Percentiles rank a stretch among this genome's conserved stretches.
phyloP scores from a whole-genome alignment of 306 rosid genomes.

The Aeschynomene evenia region DNA sequence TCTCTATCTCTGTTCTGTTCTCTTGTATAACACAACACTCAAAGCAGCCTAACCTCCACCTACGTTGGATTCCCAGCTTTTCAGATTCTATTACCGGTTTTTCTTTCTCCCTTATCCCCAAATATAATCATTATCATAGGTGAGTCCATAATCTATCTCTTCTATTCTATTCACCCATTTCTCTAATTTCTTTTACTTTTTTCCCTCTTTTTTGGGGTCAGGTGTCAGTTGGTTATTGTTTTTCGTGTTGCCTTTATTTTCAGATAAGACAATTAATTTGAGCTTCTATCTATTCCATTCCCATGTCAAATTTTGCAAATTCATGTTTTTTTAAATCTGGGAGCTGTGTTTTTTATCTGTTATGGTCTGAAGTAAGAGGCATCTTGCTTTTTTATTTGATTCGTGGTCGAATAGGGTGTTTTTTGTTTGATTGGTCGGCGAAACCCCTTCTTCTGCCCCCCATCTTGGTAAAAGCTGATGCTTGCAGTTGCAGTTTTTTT shows the following conservation, averaged over 20 bases:
- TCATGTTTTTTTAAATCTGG: background rate
- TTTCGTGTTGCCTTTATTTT: background rate
- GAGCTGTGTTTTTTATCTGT: slow-evolving; percentile 10
- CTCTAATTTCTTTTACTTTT: background rate
- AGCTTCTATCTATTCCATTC: background rate
- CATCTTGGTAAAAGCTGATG: background rate
- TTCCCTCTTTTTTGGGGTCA: background rate
- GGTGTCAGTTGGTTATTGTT: background rate
- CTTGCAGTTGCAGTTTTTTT: slow-evolving; percentile 2
- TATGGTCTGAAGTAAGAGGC: slow-evolving; percentile 7
- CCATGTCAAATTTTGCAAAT: background rate
- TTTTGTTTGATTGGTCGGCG: slow-evolving; percentile 6
- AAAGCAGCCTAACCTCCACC: slow-evolving; percentile 6
- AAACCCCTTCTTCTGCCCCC: background rate
- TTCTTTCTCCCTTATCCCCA: slow-evolving; percentile 3
- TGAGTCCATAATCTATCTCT: background rate
- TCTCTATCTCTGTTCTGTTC: background rate
- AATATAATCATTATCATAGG: slow-evolving; percentile 19
- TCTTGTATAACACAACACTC: background rate
- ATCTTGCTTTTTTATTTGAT: slow-evolving; percentile 21
- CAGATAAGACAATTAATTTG: background rate
- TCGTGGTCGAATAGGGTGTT: slow-evolving; percentile 15
- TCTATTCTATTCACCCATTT: background rate
- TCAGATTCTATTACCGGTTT: slow-evolving; percentile 19
- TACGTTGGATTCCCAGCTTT: slow-evolving; percentile 27